Evolutionary conservation across 345 rosid species (phyloP), one percentile per base, ranked within the genome.

Genomic region (Capsella bursapastoris): DNA sequence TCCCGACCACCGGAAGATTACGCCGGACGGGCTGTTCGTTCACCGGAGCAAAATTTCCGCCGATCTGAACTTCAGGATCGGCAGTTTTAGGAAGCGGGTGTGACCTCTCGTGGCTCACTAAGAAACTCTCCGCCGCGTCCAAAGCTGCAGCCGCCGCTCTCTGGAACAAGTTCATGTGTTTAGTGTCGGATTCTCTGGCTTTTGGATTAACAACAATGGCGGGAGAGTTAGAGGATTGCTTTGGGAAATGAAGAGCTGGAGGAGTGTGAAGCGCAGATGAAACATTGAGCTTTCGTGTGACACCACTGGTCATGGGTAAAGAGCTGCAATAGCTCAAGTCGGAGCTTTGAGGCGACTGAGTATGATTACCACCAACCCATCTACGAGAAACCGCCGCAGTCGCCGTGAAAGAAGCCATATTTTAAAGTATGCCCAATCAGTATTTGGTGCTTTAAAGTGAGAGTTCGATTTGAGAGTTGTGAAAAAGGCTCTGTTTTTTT

Each of bases 31-130:
- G 84, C 35, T 87, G 91, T 49, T 90, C 89, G 1, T 86, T 82
- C 2, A 92, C 96, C 10, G 97, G 97, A 34, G 97, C 86, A 51
- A 86, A 92, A 62, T 92, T 92, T 0, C 97, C 97, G 44, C 87
- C 71, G 72, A 92, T 92, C 77, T 92, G 97, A 13, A 88, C 83
- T 0, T 14, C 7, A 3, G 97, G 96, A 77, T 92, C 94, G 0
- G 96, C 85, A 0, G 94, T 90, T 81, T 81, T 88, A 15, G 97
- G 96, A 9, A 92, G 91, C 4, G 94, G 88, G 14, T 78, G 87
- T 4, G 75, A 68, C 12, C 83, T 68, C 66, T 92, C 97, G 28
- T 82, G 89, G 6, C 83, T 81, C 2, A 86, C 79, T 18, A 92
- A 76, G 62, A 87, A 84, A 38, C 66, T 64, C 61, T 92, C 97